Evolutionary conservation across 2,329 filamentous ascomycete genomes (phyloP).

Genomic region (Magnaporthales sp.): DNA sequence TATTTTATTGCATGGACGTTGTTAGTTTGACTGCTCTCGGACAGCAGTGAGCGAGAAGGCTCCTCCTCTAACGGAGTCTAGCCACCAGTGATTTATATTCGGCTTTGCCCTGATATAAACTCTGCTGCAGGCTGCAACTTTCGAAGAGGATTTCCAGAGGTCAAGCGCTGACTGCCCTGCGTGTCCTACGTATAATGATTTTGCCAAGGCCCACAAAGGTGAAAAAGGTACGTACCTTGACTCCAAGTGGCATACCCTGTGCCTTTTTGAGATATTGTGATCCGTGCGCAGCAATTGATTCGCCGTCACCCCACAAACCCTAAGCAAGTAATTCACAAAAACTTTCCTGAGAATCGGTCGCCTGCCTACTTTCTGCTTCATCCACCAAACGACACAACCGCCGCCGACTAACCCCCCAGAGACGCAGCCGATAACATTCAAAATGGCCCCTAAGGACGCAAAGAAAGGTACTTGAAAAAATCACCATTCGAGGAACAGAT

Average conservation of each 20-base stretch:
- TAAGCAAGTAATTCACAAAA: conserved; percentile 1
- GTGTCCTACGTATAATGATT: neutral
- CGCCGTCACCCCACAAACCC: neutral
- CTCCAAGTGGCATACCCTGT: neutral
- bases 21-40: neutral
- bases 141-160: neutral
- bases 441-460: conserved; percentile 29
- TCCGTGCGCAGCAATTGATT: neutral
- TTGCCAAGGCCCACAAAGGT: neutral
- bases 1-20: conserved; percentile 15
- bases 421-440: conserved; percentile 13
- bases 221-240: neutral
- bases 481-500: conserved; percentile 4
- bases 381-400: neutral
- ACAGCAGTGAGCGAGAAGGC: neutral
- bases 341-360: neutral
- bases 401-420: neutral
- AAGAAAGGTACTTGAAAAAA: conserved; percentile 29
- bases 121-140: neutral
- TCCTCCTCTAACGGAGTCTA: neutral
- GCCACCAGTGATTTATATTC: neutral
- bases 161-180: neutral
- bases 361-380: neutral
- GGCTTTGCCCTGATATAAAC: neutral
- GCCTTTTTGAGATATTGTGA: neutral